phyloP scores from a whole-genome alignment of 2,329 filamentous ascomycete species.

The Didymella arachidicola region DNA sequence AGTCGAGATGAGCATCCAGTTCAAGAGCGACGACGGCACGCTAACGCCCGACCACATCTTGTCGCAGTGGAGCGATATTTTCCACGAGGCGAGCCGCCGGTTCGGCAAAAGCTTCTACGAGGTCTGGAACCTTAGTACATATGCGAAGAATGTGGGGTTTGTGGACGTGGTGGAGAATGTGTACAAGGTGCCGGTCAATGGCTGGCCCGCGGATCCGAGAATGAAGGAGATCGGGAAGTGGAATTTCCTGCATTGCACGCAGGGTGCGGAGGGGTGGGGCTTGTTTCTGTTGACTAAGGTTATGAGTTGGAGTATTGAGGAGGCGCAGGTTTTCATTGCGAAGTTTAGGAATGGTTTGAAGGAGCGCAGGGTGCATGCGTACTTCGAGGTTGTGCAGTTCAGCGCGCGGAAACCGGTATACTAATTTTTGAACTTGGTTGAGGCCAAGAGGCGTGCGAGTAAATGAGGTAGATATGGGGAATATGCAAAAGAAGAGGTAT shows the following conservation, averaged over 20 bases:
- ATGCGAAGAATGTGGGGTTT: constrained; percentile 40
- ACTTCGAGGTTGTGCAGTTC: constrained; percentile 36
- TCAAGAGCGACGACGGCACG: constrained; percentile 51
- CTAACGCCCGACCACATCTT: constrained; percentile 42
- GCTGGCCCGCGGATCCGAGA: constrained; percentile 39
- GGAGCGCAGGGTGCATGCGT: constrained; percentile 43
- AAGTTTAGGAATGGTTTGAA: constrained; percentile 43
- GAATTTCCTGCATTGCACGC: constrained; percentile 42
- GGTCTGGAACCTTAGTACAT: constrained; percentile 37
- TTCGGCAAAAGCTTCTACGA: constrained; percentile 40
- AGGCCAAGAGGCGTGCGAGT: not conserved
- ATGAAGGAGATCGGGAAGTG: constrained; percentile 46
- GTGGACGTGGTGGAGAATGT: constrained; percentile 35
- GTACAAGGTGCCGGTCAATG: constrained; percentile 42
- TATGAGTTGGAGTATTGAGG: constrained; percentile 50
- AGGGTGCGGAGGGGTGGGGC: constrained; percentile 41
- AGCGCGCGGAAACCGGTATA: constrained; percentile 15
- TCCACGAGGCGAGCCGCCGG: constrained; percentile 33
- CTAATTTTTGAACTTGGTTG: not conserved
- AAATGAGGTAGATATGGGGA: not conserved
- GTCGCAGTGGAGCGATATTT: constrained; percentile 36
- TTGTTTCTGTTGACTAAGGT: constrained; percentile 39
- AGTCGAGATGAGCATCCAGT: constrained; percentile 53
- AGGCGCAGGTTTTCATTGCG: constrained; percentile 55
- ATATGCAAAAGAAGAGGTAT: constrained; percentile 20